Evolutionary conservation across 2,329 filamentous ascomycete genomes (phyloP).

Genomic region (Colletotrichum falcatum): DNA sequence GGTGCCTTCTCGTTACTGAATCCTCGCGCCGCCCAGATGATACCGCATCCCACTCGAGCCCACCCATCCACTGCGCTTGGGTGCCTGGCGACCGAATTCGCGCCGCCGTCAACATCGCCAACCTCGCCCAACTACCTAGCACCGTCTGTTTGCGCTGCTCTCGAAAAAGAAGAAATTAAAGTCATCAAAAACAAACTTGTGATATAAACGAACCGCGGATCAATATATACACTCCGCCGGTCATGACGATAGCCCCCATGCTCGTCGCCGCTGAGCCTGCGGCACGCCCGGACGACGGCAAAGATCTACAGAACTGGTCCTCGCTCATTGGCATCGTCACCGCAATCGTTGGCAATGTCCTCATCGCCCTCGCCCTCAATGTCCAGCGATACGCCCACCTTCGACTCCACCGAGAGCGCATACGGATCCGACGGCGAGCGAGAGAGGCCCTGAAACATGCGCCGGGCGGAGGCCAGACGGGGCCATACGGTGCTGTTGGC

Average conservation of each 20-base stretch:
- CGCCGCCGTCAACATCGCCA: constrained; percentile 31
- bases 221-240: constrained; percentile 8
- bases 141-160: constrained; percentile 11
- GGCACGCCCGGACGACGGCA: constrained; percentile 50
- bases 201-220: constrained; percentile 2
- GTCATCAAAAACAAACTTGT: constrained; percentile 10
- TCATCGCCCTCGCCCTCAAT: constrained; percentile 96
- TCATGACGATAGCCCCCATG: constrained; percentile 24
- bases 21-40: constrained; percentile 37
- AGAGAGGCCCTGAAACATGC: constrained; percentile 64
- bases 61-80: constrained; percentile 37
- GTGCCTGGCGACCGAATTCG: constrained; percentile 28
- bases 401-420: constrained; percentile 78
- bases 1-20: constrained; percentile 4
- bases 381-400: constrained; percentile 97
- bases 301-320: constrained; percentile 79
- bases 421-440: constrained; percentile 66
- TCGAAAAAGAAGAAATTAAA: background rate
- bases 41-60: constrained; percentile 28
- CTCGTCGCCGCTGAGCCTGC: constrained; percentile 36
- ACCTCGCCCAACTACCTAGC: constrained; percentile 31
- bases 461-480: constrained; percentile 47
- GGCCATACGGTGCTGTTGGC: constrained; percentile 52
- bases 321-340: constrained; percentile 95
- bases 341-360: constrained; percentile 89